Conservation (phyloP, 2,329 filamentous ascomycete genomes). For the Arthrocladium fulminans region DNA sequence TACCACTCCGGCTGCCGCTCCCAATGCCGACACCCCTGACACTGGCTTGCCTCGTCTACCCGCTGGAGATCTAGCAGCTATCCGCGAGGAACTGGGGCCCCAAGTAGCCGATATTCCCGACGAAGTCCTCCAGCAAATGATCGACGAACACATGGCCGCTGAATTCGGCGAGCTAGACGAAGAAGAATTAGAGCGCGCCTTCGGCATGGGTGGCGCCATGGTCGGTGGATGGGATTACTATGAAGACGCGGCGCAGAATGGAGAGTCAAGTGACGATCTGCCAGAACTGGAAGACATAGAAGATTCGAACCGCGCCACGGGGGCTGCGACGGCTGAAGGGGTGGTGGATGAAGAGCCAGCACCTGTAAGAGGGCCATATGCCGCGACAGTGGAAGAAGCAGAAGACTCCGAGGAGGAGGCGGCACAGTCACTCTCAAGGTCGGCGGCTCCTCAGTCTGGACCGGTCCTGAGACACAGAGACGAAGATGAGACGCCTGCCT, state of each 20-base stretch:
- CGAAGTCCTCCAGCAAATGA: slow-evolving; percentile 16
- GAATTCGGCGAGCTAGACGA: slow-evolving; percentile 9
- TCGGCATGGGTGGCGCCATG: slow-evolving; percentile 11
- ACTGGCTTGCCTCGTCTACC: slow-evolving; percentile 4
- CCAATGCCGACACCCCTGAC: slow-evolving; percentile 8
- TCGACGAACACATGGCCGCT: slow-evolving; percentile 17
- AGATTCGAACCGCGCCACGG: neutral
- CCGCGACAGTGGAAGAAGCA: slow-evolving; percentile 20
- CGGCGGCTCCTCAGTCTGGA: neutral
- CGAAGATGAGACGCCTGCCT: slow-evolving; percentile 1
- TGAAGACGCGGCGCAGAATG: slow-evolving; percentile 13
- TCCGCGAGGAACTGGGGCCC: slow-evolving; percentile 18
- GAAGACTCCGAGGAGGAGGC: slow-evolving; percentile 19
- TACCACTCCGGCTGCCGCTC: neutral
- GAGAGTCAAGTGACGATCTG: slow-evolving; percentile 16
- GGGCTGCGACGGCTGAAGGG: neutral
- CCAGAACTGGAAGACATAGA: slow-evolving; percentile 17
- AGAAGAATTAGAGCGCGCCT: slow-evolving; percentile 13
- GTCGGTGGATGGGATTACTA: slow-evolving; percentile 22
- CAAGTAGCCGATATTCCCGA: slow-evolving; percentile 12
- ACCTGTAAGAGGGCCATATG: slow-evolving; percentile 11
- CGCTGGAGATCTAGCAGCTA: slow-evolving; percentile 18
- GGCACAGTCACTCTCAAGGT: slow-evolving; percentile 1
- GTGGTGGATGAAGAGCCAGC: neutral
- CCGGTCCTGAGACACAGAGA: neutral